Base-by-base conservation (phyloP, 164 flowering plant species). In the Tetrastigma voinierianum region DNA sequence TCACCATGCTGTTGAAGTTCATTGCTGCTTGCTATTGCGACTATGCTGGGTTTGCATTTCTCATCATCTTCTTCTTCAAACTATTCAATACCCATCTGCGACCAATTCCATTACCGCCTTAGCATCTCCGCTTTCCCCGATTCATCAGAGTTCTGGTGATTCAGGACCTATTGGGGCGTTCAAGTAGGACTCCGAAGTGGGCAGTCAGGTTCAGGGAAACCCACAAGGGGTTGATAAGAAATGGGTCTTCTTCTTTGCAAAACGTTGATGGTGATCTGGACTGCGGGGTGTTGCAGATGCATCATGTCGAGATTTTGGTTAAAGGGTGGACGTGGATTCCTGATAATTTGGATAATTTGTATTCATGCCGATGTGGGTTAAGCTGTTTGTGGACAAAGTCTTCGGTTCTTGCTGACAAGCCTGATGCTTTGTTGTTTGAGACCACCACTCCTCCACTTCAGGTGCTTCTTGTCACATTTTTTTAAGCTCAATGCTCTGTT, bases 261-360 rank as follows among this genome's bases (percentile, higher is more conserved):
- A 75, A 67, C 51, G 72, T 57, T 10, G 79, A 71, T 49, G 84
- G 82, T 9, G 74, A 51, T 15, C 61, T 74, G 13, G 70, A 74
- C 16, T 89, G 98, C 71, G 61, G 78, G 45, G 80, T 32, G 75
- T 47, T 90, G 87, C 84, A 82, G 78, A 81, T 86, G 93, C 65
- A 63, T 6, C 90, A 88, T 77, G 96, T 91, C 54, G 79, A 60
- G 89, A 93, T 40, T 71, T 71, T 93, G 83, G 93, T 96, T 4
- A 93, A 93, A 75, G 91, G 97, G 69, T 96, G 99, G 98, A 96
- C 99, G 59, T 96, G 99, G 99, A 82, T 96, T 76, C 99, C 99
- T 52, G 98, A 93, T 77, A 91, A 96, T 86, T 79, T 96, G 87
- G 96, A 90, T 70, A 87, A 85, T 78, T 60, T 93, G 78, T 96